Base-by-base conservation (phyloP, 345 rosid genomes). In the Chamaenerion angustifolium region DNA sequence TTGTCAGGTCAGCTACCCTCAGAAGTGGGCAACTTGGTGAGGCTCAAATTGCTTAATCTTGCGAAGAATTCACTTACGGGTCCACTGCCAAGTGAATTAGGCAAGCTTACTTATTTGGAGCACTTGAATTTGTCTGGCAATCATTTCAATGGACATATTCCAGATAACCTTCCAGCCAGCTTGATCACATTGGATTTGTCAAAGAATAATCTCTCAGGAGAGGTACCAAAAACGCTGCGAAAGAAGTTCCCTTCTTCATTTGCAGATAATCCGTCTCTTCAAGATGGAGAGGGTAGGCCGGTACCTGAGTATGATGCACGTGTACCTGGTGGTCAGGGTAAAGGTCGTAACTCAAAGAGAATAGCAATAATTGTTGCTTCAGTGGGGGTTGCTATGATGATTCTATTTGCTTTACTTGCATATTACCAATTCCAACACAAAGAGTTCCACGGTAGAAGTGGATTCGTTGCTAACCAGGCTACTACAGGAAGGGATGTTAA, bases 81-180 rank as follows among this genome's bases (percentile, higher is more conserved):
- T 51, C 66, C 77, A 59, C 65, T 90, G 47, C 95, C 98, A 7
- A 46, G 57, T 57, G 92, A 83, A 59, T 73, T 90, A 65, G 72
- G 65, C 75, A 86, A 83, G 61, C 92, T 90, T 35, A 65, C 62
- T 49, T 54, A 48, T 55, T 80, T 90, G 68, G 77, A 71, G 67
- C 71, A 65, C 72, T 92, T 90, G 52, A 92, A 90, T 78, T 73
- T 90, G 59, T 90, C 98, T 12, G 62, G 64, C 65, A 90, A 90
- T 63, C 61, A 64, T 14, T 90, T 90, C 57, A 62, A 68, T 41
- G 95, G 95, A 45, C 57, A 61, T 51, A 66, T 90, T 64, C 95
- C 98, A 13, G 63, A 62, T 18, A 71, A 69, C 64, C 92, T 90
- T 58, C 69, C 92, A 16, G 56, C 76, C 9, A 66, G 56, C 48